Base-by-base conservation (phyloP, 1,284 basidiomycete species). In the Tilletiaria anomala region DNA sequence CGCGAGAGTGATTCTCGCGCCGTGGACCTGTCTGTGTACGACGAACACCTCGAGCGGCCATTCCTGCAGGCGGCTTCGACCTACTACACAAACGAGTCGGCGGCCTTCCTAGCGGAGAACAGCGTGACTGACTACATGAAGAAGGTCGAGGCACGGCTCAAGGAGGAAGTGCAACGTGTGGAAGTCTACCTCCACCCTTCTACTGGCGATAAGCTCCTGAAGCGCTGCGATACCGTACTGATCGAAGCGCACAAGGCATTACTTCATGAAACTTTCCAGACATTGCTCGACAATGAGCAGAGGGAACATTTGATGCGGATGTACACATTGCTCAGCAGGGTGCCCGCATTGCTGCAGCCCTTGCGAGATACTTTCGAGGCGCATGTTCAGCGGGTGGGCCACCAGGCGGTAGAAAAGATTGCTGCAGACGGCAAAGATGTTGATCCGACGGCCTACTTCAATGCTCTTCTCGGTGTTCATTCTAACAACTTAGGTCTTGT, bases 261-360 rank as follows among this genome's bases (percentile, higher is more conserved):
- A 39, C 82, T 99, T 77, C 86, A 83, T 80, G 85, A 93, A 49
- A 88, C 82, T 69, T 97, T 97, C 76, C 85, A 93, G 69, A 74
- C 73, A 26, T 71, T 97, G 39, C 79, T 97, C 52, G 88, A 94
- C 64, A 84, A 77, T 65, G 89, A 96, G 65, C 82, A 89, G 69
- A 81, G 84, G 54, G 83, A 87, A 62, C 93, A 99, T 68, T 52
- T 65, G 23, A 51, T 47, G 37, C 77, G 91, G 38, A 93, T 94
- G 86, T 97, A 96, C 73, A 77, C 82, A 5, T 75, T 97, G 6
- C 75, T 97, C 4, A 79, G 82, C 10, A 81, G 88, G 32, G 89
- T 96, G 35, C 76, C 78, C 35, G 82, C 86, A 53, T 91, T 88
- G 32, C 74, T 97, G 34, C 87, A 94, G 64, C 88, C 88, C 2